phyloP scores from a whole-genome alignment of 2,329 filamentous ascomycete genomes.

The Aphanoascus verrucosus region DNA sequence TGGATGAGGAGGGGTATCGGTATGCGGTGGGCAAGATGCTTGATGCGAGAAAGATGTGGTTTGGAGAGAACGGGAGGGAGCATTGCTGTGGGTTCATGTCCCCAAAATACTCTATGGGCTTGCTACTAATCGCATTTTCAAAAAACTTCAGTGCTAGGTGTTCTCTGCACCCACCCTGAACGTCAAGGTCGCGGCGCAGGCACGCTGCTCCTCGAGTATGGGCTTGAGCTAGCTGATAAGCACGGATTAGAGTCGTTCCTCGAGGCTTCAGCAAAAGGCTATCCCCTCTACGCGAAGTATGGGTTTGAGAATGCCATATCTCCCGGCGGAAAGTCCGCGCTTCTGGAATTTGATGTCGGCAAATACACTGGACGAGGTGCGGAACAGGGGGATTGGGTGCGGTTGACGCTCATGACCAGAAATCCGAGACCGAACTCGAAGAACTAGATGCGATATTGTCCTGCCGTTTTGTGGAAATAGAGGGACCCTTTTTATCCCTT shows the following conservation, averaged over 20 bases:
- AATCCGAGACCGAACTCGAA: not conserved
- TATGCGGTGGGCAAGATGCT: constrained; percentile 7
- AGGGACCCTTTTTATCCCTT: too few species aligned
- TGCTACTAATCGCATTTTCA: not conserved
- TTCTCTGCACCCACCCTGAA: constrained; percentile 26
- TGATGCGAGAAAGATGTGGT: constrained; percentile 7
- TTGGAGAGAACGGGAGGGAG: constrained; percentile 14
- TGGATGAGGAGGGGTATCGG: constrained; percentile 11
- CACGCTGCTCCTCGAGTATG: constrained; percentile 20
- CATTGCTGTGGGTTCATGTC: constrained; percentile 12
- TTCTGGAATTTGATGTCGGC: constrained; percentile 11
- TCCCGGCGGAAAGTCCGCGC: constrained; percentile 6
- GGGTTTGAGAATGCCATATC: constrained; percentile 20
- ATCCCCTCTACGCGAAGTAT: constrained; percentile 21
- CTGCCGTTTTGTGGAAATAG: too few species aligned
- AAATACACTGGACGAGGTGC: constrained; percentile 9
- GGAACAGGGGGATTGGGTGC: constrained; percentile 11
- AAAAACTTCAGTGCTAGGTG: constrained; percentile 21
- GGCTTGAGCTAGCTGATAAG: constrained; percentile 19
- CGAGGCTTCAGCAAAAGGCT: constrained; percentile 20
- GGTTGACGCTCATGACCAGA: constrained; percentile 11
- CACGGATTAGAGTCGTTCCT: constrained; percentile 21
- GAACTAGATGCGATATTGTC: too few species aligned
- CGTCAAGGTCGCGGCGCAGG: constrained; percentile 24
- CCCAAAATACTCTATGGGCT: not conserved